Percentiles rank a stretch among this genome's conserved stretches.
phyloP scores from a whole-genome alignment of 2,329 filamentous ascomycete genomes.

The Diaporthe eres region DNA sequence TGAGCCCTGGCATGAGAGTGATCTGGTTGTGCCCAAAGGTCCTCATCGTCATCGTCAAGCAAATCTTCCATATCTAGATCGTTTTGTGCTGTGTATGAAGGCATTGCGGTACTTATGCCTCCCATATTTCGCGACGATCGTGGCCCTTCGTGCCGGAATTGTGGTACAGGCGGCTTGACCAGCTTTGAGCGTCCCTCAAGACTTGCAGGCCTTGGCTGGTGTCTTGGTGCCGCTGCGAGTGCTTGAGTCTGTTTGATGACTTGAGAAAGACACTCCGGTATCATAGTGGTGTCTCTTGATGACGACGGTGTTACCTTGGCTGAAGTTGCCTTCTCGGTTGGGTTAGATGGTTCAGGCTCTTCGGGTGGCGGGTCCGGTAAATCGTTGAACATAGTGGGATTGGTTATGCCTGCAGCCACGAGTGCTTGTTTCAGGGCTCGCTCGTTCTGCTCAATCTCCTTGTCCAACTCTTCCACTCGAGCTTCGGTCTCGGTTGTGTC shows the following conservation, averaged over 20 bases:
- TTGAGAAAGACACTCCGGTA: conserved; percentile 57
- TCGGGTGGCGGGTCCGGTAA: conserved; percentile 48
- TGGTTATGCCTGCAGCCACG: conserved; percentile 58
- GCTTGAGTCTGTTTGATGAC: conserved; percentile 68
- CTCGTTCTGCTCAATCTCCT: conserved; percentile 61
- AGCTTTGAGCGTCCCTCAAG: conserved; percentile 38
- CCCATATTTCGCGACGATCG: conserved; percentile 9
- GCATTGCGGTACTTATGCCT: conserved; percentile 6
- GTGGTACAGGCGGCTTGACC: conserved; percentile 25
- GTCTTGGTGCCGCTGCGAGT: conserved; percentile 39
- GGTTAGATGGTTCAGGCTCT: conserved; percentile 47
- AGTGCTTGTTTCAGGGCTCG: conserved; percentile 58
- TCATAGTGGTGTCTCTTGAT: conserved; percentile 51
- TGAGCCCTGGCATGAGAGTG: conserved; percentile 18
- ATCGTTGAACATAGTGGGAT: conserved; percentile 57
- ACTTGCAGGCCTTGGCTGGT: conserved; percentile 35
- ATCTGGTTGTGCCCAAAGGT: conserved; percentile 39
- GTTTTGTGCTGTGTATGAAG: conserved; percentile 14
- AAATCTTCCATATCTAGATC: conserved; percentile 41
- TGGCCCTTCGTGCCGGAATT: conserved; percentile 43
- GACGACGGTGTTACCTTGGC: conserved; percentile 48
- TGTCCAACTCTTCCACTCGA: conserved; percentile 63
- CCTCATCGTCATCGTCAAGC: conserved; percentile 45
- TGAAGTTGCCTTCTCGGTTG: conserved; percentile 60
- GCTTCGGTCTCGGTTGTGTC: conserved; percentile 67